Conservation (phyloP, 2,329 filamentous ascomycete species). For the Fusarium stilboides region DNA sequence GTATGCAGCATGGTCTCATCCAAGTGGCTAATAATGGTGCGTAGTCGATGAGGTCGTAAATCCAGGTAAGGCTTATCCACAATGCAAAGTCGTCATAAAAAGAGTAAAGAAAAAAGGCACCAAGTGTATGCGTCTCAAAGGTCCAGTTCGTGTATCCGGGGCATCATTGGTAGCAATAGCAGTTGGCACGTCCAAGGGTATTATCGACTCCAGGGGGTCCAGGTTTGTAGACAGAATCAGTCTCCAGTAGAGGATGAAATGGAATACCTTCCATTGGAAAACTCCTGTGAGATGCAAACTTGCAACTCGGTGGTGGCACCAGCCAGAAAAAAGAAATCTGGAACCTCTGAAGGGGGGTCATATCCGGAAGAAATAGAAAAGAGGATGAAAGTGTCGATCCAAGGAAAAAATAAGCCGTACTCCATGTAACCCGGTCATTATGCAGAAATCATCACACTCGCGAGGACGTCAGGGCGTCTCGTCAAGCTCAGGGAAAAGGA, state of each 20-base stretch:
- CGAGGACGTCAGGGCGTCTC: slow-evolving; percentile 43
- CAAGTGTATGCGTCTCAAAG: slow-evolving; percentile 42
- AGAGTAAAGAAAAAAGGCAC: slow-evolving; percentile 43
- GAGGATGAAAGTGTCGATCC: slow-evolving; percentile 50
- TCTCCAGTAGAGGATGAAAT: slow-evolving; percentile 42
- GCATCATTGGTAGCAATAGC: slow-evolving; percentile 47
- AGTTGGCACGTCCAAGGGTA: slow-evolving; percentile 46
- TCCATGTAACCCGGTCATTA: slow-evolving; percentile 51
- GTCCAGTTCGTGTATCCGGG: slow-evolving; percentile 43
- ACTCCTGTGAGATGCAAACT: slow-evolving; percentile 51
- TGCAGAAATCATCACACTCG: slow-evolving; percentile 53
- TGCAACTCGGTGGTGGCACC: slow-evolving; percentile 48
- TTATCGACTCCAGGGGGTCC: slow-evolving; percentile 45
- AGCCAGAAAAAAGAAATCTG: slow-evolving; percentile 46
- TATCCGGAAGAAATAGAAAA: slow-evolving; percentile 49
- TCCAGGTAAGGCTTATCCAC: slow-evolving; percentile 47
- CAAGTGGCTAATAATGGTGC: slow-evolving; percentile 46
- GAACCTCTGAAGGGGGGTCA: slow-evolving; percentile 39
- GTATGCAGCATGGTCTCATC: slow-evolving; percentile 56
- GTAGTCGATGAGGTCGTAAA: slow-evolving; percentile 49
- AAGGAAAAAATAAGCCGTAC: slow-evolving; percentile 46
- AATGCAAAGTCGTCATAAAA: slow-evolving; percentile 50
- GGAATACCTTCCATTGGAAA: slow-evolving; percentile 47
- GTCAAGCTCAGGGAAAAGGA: slow-evolving; percentile 40
- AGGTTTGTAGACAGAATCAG: slow-evolving; percentile 36